Percentiles rank a stretch among this genome's conserved stretches.
Conservation (phyloP, 331 rosid genomes). For the Malus hybrid region DNA sequence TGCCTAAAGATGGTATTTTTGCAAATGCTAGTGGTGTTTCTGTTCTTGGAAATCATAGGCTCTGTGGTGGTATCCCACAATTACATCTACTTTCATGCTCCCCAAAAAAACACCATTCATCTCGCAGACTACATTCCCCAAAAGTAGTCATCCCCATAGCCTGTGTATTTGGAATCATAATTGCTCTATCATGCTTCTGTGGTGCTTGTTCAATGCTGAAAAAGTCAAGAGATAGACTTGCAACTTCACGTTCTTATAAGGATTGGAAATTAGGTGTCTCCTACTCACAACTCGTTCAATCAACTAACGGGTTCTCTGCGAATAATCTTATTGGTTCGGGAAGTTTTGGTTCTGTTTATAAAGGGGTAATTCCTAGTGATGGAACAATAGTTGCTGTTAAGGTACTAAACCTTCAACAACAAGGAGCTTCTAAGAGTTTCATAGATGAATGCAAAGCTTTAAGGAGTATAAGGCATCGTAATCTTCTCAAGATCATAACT, state of each 20-base stretch:
- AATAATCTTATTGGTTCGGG: too few relatives aligned
- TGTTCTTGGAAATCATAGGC: not conserved
- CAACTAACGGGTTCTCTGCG: too few relatives aligned
- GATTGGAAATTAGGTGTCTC: too few relatives aligned
- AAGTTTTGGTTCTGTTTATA: too few relatives aligned
- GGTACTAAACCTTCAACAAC: conserved; percentile 29
- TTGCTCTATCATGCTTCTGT: too few relatives aligned
- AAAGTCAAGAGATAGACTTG: too few relatives aligned
- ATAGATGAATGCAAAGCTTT: conserved; percentile 35
- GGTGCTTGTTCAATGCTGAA: too few relatives aligned
- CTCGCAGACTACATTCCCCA: not conserved
- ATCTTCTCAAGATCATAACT: conserved; percentile 41
- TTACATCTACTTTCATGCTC: not conserved
- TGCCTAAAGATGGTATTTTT: too few relatives aligned
- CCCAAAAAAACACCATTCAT: not conserved
- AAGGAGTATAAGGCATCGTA: conserved; percentile 30
- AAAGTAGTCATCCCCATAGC: not conserved
- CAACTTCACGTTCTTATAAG: too few relatives aligned
- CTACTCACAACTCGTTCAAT: too few relatives aligned
- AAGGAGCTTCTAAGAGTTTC: conserved; percentile 43
- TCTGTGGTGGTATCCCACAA: not conserved
- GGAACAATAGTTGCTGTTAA: not conserved
- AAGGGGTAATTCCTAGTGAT: not conserved
- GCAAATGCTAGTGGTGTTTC: too few relatives aligned
- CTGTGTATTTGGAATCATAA: too few relatives aligned